A percentile compares a stretch with the other conserved stretches of the same genome.
Conservation (phyloP, 305 asterid genomes). For the Fraxinus sp. region DNA sequence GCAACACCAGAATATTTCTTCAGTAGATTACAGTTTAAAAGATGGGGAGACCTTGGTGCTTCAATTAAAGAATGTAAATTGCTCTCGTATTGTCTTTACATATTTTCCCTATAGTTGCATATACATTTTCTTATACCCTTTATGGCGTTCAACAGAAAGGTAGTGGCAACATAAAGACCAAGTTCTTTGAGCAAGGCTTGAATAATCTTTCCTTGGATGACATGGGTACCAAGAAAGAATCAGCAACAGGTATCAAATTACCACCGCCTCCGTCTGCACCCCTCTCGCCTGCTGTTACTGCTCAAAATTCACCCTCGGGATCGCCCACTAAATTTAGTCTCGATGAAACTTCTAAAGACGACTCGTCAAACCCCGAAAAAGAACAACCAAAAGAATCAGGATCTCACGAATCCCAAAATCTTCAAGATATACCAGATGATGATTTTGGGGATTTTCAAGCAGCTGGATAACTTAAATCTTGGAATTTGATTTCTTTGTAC, state of each 20-base stretch:
- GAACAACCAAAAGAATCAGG: slow-evolving; percentile 34
- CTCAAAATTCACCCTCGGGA: slow-evolving; percentile 39
- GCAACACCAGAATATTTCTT: slow-evolving; percentile 73
- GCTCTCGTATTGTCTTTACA: slow-evolving; percentile 6
- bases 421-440: slow-evolving; percentile 58
- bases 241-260: slow-evolving; percentile 46
- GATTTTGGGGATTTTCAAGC: slow-evolving; percentile 98
- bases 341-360: slow-evolving; percentile 29
- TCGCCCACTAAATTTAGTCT: slow-evolving; percentile 39
- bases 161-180: slow-evolving; percentile 53
- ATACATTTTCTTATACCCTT: slow-evolving; percentile 1
- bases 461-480: slow-evolving; percentile 46
- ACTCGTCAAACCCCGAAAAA: slow-evolving; percentile 28
- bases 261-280: slow-evolving; percentile 87
- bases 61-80: slow-evolving; percentile 69
- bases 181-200: slow-evolving; percentile 80
- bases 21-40: slow-evolving; percentile 87
- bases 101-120: slow-evolving; percentile 1
- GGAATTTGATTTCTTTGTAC: slow-evolving; percentile 10
- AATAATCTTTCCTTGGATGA: slow-evolving; percentile 66
- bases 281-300: slow-evolving; percentile 53
- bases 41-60: slow-evolving; percentile 93
- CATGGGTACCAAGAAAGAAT: slow-evolving; percentile 45
- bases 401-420: slow-evolving; percentile 30
- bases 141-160: slow-evolving; percentile 45